Conservation (phyloP, 2,329 filamentous ascomycete genomes). For the Hymenoscyphus salicellus region DNA sequence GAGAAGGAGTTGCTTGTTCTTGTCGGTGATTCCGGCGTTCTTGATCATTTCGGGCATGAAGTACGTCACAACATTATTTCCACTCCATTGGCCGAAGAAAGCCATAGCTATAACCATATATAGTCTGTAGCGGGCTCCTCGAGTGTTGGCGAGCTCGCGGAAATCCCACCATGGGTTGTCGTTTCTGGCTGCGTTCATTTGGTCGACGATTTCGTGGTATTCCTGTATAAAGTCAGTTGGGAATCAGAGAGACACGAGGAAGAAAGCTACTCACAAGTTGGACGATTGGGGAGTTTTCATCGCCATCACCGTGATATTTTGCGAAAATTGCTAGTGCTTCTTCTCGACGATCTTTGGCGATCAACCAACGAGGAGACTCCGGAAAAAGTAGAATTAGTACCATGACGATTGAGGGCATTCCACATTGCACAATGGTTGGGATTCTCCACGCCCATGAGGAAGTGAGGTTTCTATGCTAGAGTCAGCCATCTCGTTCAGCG, state of each 20-base stretch:
- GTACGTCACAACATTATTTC: conserved; percentile 45
- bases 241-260: neutral
- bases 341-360: conserved; percentile 52
- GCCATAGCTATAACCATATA: conserved; percentile 51
- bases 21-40: conserved; percentile 37
- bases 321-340: conserved; percentile 55
- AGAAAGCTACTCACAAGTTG: conserved; percentile 39
- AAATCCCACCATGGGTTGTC: conserved; percentile 62
- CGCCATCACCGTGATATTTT: conserved; percentile 56
- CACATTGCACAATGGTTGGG: conserved; percentile 53
- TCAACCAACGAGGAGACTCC: conserved; percentile 36
- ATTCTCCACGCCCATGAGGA: conserved; percentile 55
- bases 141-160: conserved; percentile 50
- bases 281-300: conserved; percentile 49
- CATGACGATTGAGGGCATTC: conserved; percentile 46
- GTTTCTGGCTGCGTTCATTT: conserved; percentile 39
- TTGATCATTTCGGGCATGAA: conserved; percentile 44
- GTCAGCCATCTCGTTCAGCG: neutral
- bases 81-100: conserved; percentile 50
- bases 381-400: conserved; percentile 46
- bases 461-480: conserved; percentile 38
- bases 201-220: neutral
- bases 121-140: conserved; percentile 47
- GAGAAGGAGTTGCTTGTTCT: conserved; percentile 35
- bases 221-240: neutral